A percentile compares a stretch with the other conserved stretches of the same genome.
Evolutionary conservation across 2,329 filamentous ascomycete genomes (phyloP).

Genomic region (Knoxdaviesia proteae): DNA sequence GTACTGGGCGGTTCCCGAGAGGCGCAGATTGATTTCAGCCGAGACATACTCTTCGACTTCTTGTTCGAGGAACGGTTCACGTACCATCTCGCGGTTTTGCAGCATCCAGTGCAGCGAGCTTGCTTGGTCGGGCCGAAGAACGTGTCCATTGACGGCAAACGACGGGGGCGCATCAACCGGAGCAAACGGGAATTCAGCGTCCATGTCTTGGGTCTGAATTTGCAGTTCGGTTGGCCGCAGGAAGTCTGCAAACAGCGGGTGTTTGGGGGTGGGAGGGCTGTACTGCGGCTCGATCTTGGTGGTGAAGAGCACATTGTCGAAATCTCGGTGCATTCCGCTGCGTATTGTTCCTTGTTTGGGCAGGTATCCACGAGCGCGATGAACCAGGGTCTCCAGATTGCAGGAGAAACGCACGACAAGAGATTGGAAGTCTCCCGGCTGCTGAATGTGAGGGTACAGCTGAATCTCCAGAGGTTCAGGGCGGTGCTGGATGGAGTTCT

Average conservation of each 20-base stretch:
- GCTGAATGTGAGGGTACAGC: not conserved
- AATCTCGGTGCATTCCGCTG: not conserved
- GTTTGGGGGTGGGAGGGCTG: no score
- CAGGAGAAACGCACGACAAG: slow-evolving; percentile 4
- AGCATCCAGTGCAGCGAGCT: slow-evolving; percentile 10
- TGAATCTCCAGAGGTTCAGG: slow-evolving; percentile 3
- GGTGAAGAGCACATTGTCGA: not conserved
- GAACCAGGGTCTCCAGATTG: slow-evolving; percentile 5
- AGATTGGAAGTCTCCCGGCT: not conserved
- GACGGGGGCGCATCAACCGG: slow-evolving; percentile 3
- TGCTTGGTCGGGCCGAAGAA: slow-evolving; percentile 8
- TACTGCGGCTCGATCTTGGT: not conserved
- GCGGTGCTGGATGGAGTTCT: slow-evolving; percentile 1
- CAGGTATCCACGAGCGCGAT: slow-evolving; percentile 6
- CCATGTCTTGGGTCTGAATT: no score
- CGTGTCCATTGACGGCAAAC: slow-evolving; percentile 3
- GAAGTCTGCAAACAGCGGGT: no score
- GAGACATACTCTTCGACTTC: slow-evolving; percentile 18
- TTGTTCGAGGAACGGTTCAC: slow-evolving; percentile 12
- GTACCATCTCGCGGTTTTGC: slow-evolving; percentile 6
- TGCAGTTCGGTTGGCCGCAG: no score
- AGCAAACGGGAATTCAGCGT: no score
- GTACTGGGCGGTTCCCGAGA: slow-evolving; percentile 12
- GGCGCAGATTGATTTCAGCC: slow-evolving; percentile 12
- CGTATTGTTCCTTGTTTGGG: not conserved